Evolutionary conservation across 2,329 filamentous ascomycete species (phyloP), one percentile per base, ranked within the genome.

Genomic region (Stagonosporopsis cucurbitacearum): DNA sequence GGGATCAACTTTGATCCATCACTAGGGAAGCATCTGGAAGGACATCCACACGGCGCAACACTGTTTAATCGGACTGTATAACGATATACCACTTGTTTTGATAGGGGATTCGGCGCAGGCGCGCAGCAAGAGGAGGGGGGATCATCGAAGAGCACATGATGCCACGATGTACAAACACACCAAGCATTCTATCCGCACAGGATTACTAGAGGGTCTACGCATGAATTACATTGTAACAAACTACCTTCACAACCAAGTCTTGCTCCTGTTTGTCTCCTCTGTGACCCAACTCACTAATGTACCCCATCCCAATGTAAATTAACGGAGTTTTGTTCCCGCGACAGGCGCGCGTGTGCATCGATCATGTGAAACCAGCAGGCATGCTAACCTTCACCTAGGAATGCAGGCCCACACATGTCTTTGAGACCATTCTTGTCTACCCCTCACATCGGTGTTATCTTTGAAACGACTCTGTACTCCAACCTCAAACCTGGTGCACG

Each of bases 1-100:
- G 13, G 42, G 50, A 51, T 26, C 20, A 47, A 2, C 22, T 30
- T 39, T 20, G 28, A 28, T 47, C 37, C 17, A 35, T 36, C 23
- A 22, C 13, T 54, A 54, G 45, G 50, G 50, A 45, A 40, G 41
- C 55, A 58, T 54, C 13, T 37, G 32, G 25, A 42, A 22, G 35
- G 35, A 45, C 55, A 58, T 58, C 50, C 50, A 50, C 45, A 57
- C 33, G 44, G 49, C 40, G 53, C 47, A 48, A 20, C 35, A 15
- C 15, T 22, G 35, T 44, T 19, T 19, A 22, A 7, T 15, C 33
- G 36, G 47, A 30, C 23, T 54, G 54, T 53, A 58, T 23, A 43
- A 58, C 23, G 46, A 54, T 58, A 58, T 50, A 54, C 55, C 50
- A 58, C 28, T 58, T 47, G 30, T 47, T 50, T 17, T 6, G 23